Conservation (phyloP, 179 eudicot species). For the Pouteria campechiana region DNA sequence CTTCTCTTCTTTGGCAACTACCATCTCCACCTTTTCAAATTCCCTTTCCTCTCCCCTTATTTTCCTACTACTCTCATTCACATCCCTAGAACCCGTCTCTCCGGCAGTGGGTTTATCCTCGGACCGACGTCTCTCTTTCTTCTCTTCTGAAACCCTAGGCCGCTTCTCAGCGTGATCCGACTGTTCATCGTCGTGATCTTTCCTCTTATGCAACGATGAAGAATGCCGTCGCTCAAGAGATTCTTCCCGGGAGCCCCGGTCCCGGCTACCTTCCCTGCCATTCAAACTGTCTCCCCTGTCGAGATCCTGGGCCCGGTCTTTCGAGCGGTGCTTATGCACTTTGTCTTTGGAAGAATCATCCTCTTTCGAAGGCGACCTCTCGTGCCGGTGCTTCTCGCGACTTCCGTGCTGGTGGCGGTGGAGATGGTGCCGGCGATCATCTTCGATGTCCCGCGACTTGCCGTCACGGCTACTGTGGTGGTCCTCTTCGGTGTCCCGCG, state of each 20-base stretch:
- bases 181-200: constrained; percentile 21
- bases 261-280: constrained; percentile 14
- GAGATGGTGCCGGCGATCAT: constrained; percentile 15
- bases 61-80: neutral
- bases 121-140: constrained; percentile 22
- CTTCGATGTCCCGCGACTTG: constrained; percentile 2
- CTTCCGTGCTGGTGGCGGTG: constrained; percentile 2
- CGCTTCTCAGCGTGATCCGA: constrained; percentile 27
- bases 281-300: constrained; percentile 23
- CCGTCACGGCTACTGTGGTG: constrained; percentile 6
- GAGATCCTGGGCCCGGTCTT: constrained; percentile 10
- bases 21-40: constrained; percentile 21
- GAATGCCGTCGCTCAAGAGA: constrained; percentile 11
- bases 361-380: neutral
- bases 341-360: constrained; percentile 13
- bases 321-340: constrained; percentile 8
- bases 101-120: constrained; percentile 29
- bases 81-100: constrained; percentile 1
- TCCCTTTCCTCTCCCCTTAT: constrained; percentile 28
- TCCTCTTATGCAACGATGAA: constrained; percentile 11
- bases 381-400: constrained; percentile 11
- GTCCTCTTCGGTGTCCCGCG: too few species aligned
- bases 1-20: constrained; percentile 16
- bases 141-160: constrained; percentile 20
- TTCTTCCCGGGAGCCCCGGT: constrained; percentile 15